Conservation (phyloP, 1,284 basidiomycete genomes). For the Pseudomicrostroma phylloplanum region DNA sequence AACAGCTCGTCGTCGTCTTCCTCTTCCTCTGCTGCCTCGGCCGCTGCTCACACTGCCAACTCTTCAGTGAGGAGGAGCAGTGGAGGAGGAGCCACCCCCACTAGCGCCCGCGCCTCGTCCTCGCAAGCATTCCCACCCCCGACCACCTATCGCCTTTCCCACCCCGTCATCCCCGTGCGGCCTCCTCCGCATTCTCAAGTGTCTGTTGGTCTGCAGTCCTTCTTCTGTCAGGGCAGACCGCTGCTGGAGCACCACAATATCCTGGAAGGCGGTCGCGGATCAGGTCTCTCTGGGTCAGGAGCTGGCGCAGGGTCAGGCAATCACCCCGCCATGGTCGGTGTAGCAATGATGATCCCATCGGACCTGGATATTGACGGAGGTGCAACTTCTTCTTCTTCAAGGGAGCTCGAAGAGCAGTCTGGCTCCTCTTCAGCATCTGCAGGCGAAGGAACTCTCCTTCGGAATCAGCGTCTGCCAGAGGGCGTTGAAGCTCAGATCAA, state of each 20-base stretch:
- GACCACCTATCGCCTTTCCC: not conserved
- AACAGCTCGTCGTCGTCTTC: not conserved
- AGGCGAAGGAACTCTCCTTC: not conserved
- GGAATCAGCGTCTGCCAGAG: not conserved
- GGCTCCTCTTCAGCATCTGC: not conserved
- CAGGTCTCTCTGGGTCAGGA: not conserved
- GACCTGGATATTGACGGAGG: not conserved
- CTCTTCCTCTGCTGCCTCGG: not conserved
- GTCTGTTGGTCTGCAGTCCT: conserved; percentile 8
- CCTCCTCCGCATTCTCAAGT: conserved; percentile 2
- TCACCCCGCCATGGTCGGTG: not conserved
- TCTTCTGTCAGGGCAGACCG: conserved; percentile 11
- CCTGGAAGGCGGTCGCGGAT: not conserved
- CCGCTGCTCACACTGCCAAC: not conserved
- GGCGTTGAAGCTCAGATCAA: not conserved
- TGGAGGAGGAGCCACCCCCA: not conserved
- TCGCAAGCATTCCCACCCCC: not conserved
- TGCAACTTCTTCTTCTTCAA: not conserved
- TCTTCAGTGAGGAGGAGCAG: not conserved
- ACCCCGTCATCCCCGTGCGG: conserved; percentile 1
- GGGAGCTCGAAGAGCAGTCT: not conserved
- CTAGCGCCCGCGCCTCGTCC: not conserved
- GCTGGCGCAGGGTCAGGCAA: not conserved
- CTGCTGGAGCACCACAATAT: conserved; percentile 10
- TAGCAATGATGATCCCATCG: not conserved